A percentile compares a stretch with the other conserved stretches of the same genome.
Evolutionary conservation across 805 yeast genomes (phyloP).

Genomic region (Candida maltosa): DNA sequence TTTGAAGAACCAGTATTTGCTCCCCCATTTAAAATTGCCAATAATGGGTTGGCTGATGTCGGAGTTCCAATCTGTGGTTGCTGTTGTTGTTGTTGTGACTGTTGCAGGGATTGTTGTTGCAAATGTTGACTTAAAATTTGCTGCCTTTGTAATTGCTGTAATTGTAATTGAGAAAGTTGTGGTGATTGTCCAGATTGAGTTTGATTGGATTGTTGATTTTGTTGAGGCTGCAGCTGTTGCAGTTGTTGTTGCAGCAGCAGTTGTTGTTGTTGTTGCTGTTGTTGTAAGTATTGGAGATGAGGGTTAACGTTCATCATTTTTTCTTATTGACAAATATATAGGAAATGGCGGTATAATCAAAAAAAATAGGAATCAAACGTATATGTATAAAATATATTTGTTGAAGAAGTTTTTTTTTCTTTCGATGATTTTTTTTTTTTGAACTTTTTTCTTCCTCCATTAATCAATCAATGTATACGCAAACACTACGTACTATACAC

Average conservation of each 20-base stretch:
- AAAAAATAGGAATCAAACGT: no score
- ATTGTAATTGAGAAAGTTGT: constrained; percentile 30
- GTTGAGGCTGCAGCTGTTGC: constrained; percentile 20
- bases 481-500: no score
- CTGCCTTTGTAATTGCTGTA: constrained; percentile 32
- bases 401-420: no score
- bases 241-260: constrained; percentile 27
- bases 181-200: constrained; percentile 32
- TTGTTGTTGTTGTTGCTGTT: constrained; percentile 21
- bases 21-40: constrained; percentile 33
- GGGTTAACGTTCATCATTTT: constrained; percentile 45
- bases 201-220: constrained; percentile 18
- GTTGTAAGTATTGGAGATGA: constrained; percentile 41
- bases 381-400: no score
- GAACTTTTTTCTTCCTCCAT: no score
- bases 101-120: constrained; percentile 27
- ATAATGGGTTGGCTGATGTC: constrained; percentile 28
- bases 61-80: constrained; percentile 16
- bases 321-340: no score
- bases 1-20: constrained; percentile 10
- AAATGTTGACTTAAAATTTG: constrained; percentile 30
- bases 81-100: constrained; percentile 23
- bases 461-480: no score
- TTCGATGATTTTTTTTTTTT: no score
- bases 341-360: no score